Percentiles rank a stretch among this genome's conserved stretches.
phyloP scores from a whole-genome alignment of 768 basidiomycete species.

The Tremella fuciformis region DNA sequence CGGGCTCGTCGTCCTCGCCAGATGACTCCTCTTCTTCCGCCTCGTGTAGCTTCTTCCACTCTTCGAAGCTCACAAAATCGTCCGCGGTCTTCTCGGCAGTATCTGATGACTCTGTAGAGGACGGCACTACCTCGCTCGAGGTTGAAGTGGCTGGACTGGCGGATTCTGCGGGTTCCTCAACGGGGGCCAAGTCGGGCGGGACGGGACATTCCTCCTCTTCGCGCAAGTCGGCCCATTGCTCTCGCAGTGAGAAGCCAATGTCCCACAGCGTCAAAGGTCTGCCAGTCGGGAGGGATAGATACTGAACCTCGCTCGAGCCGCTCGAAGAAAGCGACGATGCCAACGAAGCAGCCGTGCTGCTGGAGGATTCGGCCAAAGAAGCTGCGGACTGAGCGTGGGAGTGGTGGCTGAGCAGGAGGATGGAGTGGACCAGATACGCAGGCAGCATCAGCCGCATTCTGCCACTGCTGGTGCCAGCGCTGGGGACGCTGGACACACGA shows the following conservation, averaged over 20 bases:
- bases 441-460: slow-evolving; percentile 10
- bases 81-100: slow-evolving; percentile 4
- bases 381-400: neutral
- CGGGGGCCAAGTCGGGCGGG: slow-evolving; percentile 7
- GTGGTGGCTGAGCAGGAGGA: slow-evolving; percentile 9
- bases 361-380: slow-evolving; percentile 7
- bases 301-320: neutral
- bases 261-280: slow-evolving; percentile 25
- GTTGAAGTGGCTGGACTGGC: neutral
- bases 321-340: too few relatives aligned
- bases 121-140: neutral
- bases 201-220: slow-evolving; percentile 16
- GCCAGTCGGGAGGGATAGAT: neutral
- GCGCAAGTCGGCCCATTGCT: slow-evolving; percentile 18
- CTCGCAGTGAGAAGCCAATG: slow-evolving; percentile 22
- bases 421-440: slow-evolving; percentile 10
- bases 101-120: neutral
- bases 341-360: neutral
- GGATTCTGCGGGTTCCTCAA: neutral
- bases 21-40: slow-evolving; percentile 29
- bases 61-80: slow-evolving; percentile 40
- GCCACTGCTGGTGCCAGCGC: too few relatives aligned
- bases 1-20: slow-evolving; percentile 2
- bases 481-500: too few relatives aligned
- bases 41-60: slow-evolving; percentile 41